These are phyloP conservation scores for Anaeramoeba flamelloides DNA, from an alignment of 78 protist species.

Conservation along the genomic window DNA sequence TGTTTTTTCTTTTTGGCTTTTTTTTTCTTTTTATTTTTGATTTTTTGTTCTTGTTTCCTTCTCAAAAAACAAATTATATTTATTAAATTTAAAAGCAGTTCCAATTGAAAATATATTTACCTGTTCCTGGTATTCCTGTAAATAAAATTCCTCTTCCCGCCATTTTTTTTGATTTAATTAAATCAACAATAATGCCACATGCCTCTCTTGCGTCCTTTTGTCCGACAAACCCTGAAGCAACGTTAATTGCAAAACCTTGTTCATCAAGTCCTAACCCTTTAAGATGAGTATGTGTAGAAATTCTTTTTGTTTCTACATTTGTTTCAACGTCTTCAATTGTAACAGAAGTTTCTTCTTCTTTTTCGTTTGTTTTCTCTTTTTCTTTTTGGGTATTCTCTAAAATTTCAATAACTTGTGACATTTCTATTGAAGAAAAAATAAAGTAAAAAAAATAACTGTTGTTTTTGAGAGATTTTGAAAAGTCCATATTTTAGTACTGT, in stretches of 20 bases:
- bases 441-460: not conserved
- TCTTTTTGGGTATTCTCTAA: not conserved
- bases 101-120: constrained; percentile 80
- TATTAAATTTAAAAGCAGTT: no score
- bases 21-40: no score
- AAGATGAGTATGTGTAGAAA: constrained; percentile 90
- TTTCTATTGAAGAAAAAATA: not conserved
- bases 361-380: not conserved
- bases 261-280: constrained; percentile 89
- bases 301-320: constrained; percentile 60
- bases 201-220: constrained; percentile 91
- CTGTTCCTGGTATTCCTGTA: constrained; percentile 97
- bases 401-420: not conserved
- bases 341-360: constrained; percentile 7
- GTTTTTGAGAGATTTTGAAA: no score
- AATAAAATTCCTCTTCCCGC: constrained; percentile 96
- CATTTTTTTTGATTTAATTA: constrained; percentile 88
- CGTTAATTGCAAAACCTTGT: constrained; percentile 59
- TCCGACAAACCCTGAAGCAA: constrained; percentile 90
- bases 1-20: no score
- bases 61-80: no score
- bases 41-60: no score
- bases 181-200: constrained; percentile 84
- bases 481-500: no score
- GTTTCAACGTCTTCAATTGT: constrained; percentile 74